Evolutionary conservation across 2,329 filamentous ascomycete species (phyloP).

Genomic region (Plenodomus biglobosus): DNA sequence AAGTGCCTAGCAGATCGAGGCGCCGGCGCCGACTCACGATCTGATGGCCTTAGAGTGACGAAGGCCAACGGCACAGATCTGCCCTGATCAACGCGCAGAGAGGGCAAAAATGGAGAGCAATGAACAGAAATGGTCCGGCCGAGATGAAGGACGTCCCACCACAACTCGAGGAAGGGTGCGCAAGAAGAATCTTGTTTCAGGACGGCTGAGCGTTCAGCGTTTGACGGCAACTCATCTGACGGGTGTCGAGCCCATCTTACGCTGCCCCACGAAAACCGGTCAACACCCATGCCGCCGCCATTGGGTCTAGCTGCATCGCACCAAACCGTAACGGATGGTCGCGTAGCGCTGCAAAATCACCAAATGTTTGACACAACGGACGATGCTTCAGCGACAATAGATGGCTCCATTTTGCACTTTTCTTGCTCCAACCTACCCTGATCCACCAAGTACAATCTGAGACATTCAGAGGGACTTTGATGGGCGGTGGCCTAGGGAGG

Average conservation of each 20-base stretch:
- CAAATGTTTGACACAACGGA: slow-evolving; percentile 20
- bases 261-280: slow-evolving; percentile 43
- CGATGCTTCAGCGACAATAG: slow-evolving; percentile 11
- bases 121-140: slow-evolving; percentile 23
- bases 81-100: slow-evolving; percentile 18
- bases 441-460: not conserved
- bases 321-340: slow-evolving; percentile 31
- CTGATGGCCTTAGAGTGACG: slow-evolving; percentile 26
- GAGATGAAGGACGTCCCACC: slow-evolving; percentile 25
- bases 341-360: slow-evolving; percentile 19
- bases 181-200: slow-evolving; percentile 33
- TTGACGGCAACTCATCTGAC: slow-evolving; percentile 25
- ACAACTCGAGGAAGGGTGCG: slow-evolving; percentile 35
- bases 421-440: not conserved
- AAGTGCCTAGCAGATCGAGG: slow-evolving; percentile 26
- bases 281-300: slow-evolving; percentile 26
- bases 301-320: slow-evolving; percentile 39
- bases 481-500: not conserved
- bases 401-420: slow-evolving; percentile 3
- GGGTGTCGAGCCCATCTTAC: slow-evolving; percentile 32
- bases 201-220: slow-evolving; percentile 32
- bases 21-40: slow-evolving; percentile 25
- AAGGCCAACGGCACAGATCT: slow-evolving; percentile 22
- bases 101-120: slow-evolving; percentile 17
- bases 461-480: not conserved